phyloP scores from a whole-genome alignment of 306 rosid genomes.

The Prunus padus region DNA sequence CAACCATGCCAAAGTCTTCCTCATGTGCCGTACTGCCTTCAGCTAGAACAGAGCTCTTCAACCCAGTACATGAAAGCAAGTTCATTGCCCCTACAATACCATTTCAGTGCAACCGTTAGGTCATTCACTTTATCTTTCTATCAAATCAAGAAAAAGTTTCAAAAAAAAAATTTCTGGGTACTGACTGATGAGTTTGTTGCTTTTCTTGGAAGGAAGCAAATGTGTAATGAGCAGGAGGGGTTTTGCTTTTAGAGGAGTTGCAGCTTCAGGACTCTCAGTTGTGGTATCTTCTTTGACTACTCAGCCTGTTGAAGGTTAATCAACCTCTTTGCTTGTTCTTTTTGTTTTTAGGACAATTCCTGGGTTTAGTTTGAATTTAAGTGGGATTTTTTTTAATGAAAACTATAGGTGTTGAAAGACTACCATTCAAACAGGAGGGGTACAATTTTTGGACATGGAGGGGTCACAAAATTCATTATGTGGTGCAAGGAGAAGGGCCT shows the following conservation, averaged over 20 bases:
- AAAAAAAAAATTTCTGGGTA: constrained; percentile 3
- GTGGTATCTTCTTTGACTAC: constrained; percentile 53
- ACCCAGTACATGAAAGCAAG: constrained; percentile 22
- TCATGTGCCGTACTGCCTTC: constrained; percentile 41
- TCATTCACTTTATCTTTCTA: background rate
- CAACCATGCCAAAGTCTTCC: constrained; percentile 44
- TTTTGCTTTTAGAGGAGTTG: constrained; percentile 64
- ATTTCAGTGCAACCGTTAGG: constrained; percentile 45
- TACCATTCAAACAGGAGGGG: constrained; percentile 68
- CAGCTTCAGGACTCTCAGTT: constrained; percentile 68
- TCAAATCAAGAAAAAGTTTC: background rate
- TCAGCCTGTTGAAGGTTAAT: constrained; percentile 61
- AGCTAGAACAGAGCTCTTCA: constrained; percentile 42
- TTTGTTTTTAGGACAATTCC: background rate
- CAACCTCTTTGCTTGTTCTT: background rate
- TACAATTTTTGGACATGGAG: constrained; percentile 92
- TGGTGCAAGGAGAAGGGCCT: constrained; percentile 93
- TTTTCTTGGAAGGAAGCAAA: constrained; percentile 61
- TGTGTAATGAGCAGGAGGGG: constrained; percentile 66
- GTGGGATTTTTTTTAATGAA: constrained; percentile 7
- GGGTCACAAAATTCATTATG: constrained; percentile 85
- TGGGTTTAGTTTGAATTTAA: constrained; percentile 1
- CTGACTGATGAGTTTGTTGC: background rate
- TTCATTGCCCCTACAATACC: constrained; percentile 39
- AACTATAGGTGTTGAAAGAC: constrained; percentile 59